Percentiles rank a stretch among this genome's conserved stretches.
Conservation (phyloP, 257 asterid species). For the Primulina tabacum region DNA sequence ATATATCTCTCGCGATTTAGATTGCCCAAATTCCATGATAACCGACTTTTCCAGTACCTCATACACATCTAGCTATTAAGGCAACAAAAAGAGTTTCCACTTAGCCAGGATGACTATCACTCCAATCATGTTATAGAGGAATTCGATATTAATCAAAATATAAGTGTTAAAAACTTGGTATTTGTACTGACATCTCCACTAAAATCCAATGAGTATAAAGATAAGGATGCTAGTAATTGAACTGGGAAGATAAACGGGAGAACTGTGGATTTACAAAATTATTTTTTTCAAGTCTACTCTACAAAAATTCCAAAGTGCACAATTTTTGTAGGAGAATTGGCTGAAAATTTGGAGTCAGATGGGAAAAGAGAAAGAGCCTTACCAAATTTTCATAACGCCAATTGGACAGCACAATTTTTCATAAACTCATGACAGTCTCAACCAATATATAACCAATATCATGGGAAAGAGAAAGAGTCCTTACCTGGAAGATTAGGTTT, state of each 20-base stretch:
- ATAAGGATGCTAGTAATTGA: neutral
- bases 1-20: too few species aligned
- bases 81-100: neutral
- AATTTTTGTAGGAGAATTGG: neutral
- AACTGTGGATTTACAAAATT: too few species aligned
- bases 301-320: neutral
- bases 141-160: too few species aligned
- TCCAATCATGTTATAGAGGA: neutral
- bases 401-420: too few species aligned
- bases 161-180: too few species aligned
- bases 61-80: neutral
- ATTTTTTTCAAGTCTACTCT: too few species aligned
- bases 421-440: neutral
- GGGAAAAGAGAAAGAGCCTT: too few species aligned
- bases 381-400: too few species aligned
- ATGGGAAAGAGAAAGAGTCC: slow-evolving; percentile 7
- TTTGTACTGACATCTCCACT: neutral
- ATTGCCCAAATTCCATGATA: too few species aligned
- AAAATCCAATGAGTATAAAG: neutral
- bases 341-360: neutral
- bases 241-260: neutral
- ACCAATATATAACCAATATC: neutral
- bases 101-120: neutral
- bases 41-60: neutral
- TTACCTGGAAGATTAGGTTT: slow-evolving; percentile 91